Evolutionary conservation across 2,329 filamentous ascomycete species (phyloP), one percentile per base, ranked within the genome.

Genomic region (Colletotrichum lupini): DNA sequence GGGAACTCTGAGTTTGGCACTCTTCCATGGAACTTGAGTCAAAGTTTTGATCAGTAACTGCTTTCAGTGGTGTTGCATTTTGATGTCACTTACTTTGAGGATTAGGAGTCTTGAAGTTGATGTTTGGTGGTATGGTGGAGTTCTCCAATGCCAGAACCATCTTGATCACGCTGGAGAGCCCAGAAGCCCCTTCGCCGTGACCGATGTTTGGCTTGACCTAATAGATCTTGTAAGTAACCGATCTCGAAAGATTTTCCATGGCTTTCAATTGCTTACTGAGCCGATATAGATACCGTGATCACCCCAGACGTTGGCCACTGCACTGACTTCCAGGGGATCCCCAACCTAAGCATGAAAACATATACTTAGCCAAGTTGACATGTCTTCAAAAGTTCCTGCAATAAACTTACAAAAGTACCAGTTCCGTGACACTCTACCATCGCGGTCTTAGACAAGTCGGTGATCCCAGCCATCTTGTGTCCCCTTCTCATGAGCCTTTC

Each of bases 141-240:
- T 82, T 77, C 69, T 87, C 85, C 1, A 87, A 69, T 0, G 81
- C 80, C 14, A 87, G 61, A 1, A 84, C 76, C 16, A 78, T 78
- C 68, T 89, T 89, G 22, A 89, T 81, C 2, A 88, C 26, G 0
- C 80, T 80, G 0, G 80, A 80, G 0, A 88, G 62, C 0, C 85
- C 87, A 1, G 83, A 81, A 0, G 85, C 84, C 0, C 80, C 82
- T 74, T 87, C 87, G 0, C 77, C 76, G 72, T 89, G 87, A 0
- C 87, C 87, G 16, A 85, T 68, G 55, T 84, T 83, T 5, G 81
- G 77, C 73, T 85, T 84, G 30, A 84, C 75, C 77, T 78, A 9
- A 8, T 1, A 32, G 0, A 9, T 16, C 9, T 4, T 7, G 32
- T 64, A 19, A 37, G 49, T 37, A 3, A 8, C 4, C 9, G 1